Conservation (phyloP, 148 eudicot genomes). For the Cornus kousa region DNA sequence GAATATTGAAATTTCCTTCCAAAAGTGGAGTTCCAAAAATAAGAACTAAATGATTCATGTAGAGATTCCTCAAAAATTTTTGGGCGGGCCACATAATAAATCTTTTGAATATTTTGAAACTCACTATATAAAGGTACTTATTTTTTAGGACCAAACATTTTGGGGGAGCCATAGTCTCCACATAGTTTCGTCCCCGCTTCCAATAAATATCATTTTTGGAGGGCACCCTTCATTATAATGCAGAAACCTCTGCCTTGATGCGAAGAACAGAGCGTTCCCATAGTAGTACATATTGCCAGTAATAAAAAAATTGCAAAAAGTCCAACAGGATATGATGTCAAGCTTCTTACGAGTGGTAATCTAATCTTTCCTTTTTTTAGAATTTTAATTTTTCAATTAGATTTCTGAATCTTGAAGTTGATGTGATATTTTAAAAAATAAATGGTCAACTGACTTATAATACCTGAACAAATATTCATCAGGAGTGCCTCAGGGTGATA, state of each 20-base stretch:
- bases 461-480: conserved; percentile 77
- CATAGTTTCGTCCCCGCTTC: neutral
- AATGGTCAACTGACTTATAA: neutral
- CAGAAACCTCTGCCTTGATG: neutral
- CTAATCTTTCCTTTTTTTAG: conserved; percentile 1
- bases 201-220: neutral
- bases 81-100: no score
- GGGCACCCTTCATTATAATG: neutral
- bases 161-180: no score
- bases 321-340: neutral
- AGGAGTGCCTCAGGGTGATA: conserved; percentile 83
- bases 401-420: conserved; percentile 5
- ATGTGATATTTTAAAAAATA: conserved; percentile 1
- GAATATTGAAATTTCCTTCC: no score
- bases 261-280: neutral
- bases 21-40: no score
- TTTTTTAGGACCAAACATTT: no score
- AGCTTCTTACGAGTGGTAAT: neutral
- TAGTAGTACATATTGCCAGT: neutral
- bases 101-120: no score
- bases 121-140: no score
- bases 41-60: no score
- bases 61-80: no score
- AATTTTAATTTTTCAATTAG: neutral
- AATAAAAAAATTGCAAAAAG: no score